Evolutionary conservation across 1,284 basidiomycete genomes (phyloP), one percentile per base, ranked within the genome.

Genomic region (Ustilago lituana): DNA sequence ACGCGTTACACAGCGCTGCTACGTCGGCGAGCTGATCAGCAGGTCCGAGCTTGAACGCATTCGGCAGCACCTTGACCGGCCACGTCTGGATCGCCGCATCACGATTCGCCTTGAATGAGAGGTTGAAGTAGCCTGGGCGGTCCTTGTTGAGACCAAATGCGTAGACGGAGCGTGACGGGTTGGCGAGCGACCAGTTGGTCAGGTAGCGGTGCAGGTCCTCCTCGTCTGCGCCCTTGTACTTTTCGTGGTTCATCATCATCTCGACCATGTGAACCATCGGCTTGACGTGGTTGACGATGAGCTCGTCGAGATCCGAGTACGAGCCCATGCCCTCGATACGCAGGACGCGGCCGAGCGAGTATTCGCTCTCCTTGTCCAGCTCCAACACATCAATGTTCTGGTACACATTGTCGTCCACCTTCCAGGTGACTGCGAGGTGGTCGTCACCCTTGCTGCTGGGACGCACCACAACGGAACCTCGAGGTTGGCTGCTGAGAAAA

Each of bases 381-480:
- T 99, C 96, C 24, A 90, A 89, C 7, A 98, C 94, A 82, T 98
- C 94, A 64, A 99, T 92, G 81, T 99, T 97, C 82, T 98, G 96
- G 84, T 92, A 98, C 19, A 99, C 86, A 65, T 90, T 92, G 61
- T 97, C 92, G 74, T 96, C 95, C 10, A 99, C 94, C 84, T 98
- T 98, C 96, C 96, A 99, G 0, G 96, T 99, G 12, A 98, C 91
- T 31, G 96, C 96, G 32, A 99, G 86, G 83, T 98, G 96, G 79
- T 97, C 89, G 35, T 87, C 84, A 6, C 95, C 95, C 83, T 95
- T 94, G 3, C 94, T 98, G 27, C 93, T 96, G 0, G 96, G 96
- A 40, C 96, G 87, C 71, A 99, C 93, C 29, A 99, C 92, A 41
- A 78, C 77, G 1, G 73, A 58, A 22, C 79, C 96, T 26, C 92